Evolutionary conservation across 306 rosid species (phyloP), one percentile per base, ranked within the genome.

Genomic region (Neltuma alba): DNA sequence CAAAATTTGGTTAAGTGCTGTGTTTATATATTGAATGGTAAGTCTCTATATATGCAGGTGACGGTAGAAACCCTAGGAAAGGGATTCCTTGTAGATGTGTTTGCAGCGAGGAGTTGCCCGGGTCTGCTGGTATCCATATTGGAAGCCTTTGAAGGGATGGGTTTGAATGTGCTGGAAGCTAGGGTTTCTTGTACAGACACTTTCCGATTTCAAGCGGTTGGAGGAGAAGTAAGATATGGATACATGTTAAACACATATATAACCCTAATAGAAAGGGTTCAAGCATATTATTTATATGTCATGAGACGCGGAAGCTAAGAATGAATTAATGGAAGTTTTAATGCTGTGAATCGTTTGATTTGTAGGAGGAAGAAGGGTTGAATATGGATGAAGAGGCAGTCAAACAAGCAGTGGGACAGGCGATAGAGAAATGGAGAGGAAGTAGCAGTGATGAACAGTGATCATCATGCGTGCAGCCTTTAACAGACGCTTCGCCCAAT

Each of bases 121-220:
- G 95, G 95, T 3, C 83, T 92, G 72, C 97, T 90, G 72, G 97
- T 88, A 47, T 87, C 87, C 44, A 74, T 92, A 50, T 76, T 92
- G 84, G 95, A 89, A 81, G 87, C 85, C 75, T 87, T 92, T 33
- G 97, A 89, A 82, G 94, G 85, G 48, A 75, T 92, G 83, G 91
- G 92, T 50, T 89, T 92, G 9, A 85, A 55, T 76, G 93, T 92
- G 48, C 63, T 84, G 62, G 93, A 92, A 83, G 97, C 97, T 89
- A 89, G 95, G 95, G 92, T 92, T 89, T 90, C 97, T 48, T 92
- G 93, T 77, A 77, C 89, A 0, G 87, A 90, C 65, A 89, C 72
- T 81, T 90, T 90, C 75, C 88, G 76, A 31, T 85, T 92, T 75
- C 93, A 87, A 81, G 97, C 97, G 23, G 79, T 89, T 82, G 93